A percentile compares a stretch with the other conserved stretches of the same genome.
Evolutionary conservation across 345 rosid genomes (phyloP).

Genomic region (Hibiscus trionum): DNA sequence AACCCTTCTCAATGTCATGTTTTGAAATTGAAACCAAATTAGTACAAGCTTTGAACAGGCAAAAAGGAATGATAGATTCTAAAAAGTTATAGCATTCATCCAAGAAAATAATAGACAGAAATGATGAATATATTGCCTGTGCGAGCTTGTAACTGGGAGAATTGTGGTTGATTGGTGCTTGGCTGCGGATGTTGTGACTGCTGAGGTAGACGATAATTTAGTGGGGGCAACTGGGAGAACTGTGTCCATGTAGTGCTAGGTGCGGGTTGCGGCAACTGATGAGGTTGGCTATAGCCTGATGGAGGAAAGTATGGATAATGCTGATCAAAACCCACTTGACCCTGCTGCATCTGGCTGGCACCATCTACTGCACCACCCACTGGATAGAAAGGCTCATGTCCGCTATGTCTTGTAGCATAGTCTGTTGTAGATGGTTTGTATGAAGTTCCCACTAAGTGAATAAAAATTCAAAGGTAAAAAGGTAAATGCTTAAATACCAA

Average conservation of each 20-base stretch:
- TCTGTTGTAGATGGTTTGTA: not conserved
- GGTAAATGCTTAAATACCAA: not conserved
- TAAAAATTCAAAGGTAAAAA: not conserved
- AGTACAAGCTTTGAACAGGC: not conserved
- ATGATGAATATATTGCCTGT: constrained; percentile 5
- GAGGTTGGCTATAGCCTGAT: constrained; percentile 9
- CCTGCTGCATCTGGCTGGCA: constrained; percentile 12
- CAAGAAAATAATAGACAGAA: not conserved
- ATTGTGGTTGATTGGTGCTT: constrained; percentile 11
- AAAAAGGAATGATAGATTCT: not conserved
- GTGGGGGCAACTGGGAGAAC: constrained; percentile 12
- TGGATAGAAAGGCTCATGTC: constrained; percentile 12
- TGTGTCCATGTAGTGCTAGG: constrained; percentile 14
- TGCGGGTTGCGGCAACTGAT: constrained; percentile 13
- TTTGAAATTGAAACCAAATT: not conserved
- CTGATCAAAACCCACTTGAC: constrained; percentile 3
- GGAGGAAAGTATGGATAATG: constrained; percentile 7
- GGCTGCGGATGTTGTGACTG: constrained; percentile 20
- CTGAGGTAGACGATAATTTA: constrained; percentile 8
- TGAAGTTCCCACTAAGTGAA: not conserved
- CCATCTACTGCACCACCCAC: constrained; percentile 1
- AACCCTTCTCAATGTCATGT: not conserved
- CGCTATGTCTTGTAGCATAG: constrained; percentile 10
- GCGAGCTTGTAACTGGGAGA: constrained; percentile 11
- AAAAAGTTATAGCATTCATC: not conserved